phyloP scores from a whole-genome alignment of 1,139 yeast species.

The Candida sp. region DNA sequence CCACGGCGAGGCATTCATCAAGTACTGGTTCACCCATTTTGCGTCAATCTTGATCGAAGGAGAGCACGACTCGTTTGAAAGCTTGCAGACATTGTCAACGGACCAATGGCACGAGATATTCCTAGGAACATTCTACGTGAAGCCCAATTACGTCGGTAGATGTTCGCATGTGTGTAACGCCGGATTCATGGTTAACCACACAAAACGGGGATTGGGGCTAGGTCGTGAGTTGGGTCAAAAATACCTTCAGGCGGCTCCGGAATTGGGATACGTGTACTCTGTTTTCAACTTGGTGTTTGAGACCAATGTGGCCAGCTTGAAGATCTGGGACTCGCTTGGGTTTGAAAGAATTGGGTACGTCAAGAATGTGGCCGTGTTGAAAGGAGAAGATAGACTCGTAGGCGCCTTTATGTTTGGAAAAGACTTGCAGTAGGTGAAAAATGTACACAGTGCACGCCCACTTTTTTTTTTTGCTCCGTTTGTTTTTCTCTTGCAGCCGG shows the following conservation, averaged over 20 bases:
- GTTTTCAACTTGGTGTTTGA: constrained; percentile 86
- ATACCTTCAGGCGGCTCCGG: constrained; percentile 69
- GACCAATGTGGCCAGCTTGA: constrained; percentile 67
- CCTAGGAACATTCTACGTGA: constrained; percentile 74
- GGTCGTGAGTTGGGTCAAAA: constrained; percentile 66
- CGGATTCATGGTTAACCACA: constrained; percentile 68
- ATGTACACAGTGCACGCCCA: not conserved
- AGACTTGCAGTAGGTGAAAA: constrained; percentile 31
- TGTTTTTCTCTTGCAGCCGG: not conserved
- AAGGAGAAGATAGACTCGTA: constrained; percentile 59
- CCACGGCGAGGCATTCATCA: constrained; percentile 35
- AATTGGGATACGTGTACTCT: constrained; percentile 73
- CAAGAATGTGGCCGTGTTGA: constrained; percentile 67
- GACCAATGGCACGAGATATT: constrained; percentile 44
- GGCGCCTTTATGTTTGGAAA: constrained; percentile 75
- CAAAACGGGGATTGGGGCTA: constrained; percentile 59
- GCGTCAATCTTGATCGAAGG: constrained; percentile 52
- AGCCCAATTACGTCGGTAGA: constrained; percentile 80
- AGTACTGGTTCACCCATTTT: constrained; percentile 50
- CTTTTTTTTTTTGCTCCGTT: not conserved
- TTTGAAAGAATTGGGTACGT: constrained; percentile 74
- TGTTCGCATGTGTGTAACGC: constrained; percentile 84
- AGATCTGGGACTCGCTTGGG: constrained; percentile 78
- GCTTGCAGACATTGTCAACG: constrained; percentile 15
- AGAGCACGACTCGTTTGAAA: constrained; percentile 18